Evolutionary conservation across 73 alveolate genomes (phyloP).

Genomic region (Tetrahymena elliotti): DNA sequence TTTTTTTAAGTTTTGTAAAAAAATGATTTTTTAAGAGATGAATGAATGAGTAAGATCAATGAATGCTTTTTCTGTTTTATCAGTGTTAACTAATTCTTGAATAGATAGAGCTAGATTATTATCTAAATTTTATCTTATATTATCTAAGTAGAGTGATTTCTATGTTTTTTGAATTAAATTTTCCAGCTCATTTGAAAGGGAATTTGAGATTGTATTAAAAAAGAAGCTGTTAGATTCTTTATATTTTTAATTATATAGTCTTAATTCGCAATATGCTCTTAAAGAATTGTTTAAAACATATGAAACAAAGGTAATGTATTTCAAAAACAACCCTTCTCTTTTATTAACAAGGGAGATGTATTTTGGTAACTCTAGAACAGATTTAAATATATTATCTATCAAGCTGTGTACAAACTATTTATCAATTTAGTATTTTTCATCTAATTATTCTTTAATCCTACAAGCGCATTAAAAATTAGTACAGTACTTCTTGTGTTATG

Average conservation of each 20-base stretch:
- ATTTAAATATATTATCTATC: not conserved
- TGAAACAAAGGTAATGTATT: not conserved
- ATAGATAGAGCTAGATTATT: not conserved
- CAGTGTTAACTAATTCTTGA: not conserved
- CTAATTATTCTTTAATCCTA: not conserved
- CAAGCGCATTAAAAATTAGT: not conserved
- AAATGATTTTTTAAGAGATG: not conserved
- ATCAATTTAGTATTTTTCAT: not conserved
- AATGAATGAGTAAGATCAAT: not conserved
- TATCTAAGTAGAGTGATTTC: not conserved
- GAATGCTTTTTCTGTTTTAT: not conserved
- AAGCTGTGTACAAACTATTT: not conserved
- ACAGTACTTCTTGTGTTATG: not conserved
- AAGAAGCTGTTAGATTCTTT: not conserved
- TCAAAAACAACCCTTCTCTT: not conserved
- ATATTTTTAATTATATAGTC: not conserved
- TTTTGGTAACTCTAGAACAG: not conserved
- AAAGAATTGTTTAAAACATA: not conserved
- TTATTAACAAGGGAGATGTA: not conserved
- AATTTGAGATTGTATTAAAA: not conserved
- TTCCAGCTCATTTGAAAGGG: not conserved
- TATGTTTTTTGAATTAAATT: not conserved
- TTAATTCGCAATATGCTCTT: not conserved
- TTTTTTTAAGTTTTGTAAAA: no score
- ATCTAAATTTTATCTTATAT: not conserved